Evolutionary conservation across 768 basidiomycete species (phyloP).

Genomic region (Tricholoma terreum): DNA sequence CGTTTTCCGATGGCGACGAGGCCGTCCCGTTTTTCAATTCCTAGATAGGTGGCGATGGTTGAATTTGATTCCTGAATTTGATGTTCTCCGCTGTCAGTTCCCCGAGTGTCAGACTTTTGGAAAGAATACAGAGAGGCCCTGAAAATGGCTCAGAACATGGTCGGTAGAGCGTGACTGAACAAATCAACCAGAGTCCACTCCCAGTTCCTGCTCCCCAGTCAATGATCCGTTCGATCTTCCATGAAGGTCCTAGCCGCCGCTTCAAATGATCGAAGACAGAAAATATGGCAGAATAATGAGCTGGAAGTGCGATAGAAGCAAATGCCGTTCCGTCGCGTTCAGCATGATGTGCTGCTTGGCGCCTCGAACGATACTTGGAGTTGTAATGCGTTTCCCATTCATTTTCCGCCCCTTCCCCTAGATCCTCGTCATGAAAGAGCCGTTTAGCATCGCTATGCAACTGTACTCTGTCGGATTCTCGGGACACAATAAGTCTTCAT

Average conservation of each 20-base stretch:
- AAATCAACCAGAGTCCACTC: slow-evolving; percentile 73
- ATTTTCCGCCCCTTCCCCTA: slow-evolving; percentile 24
- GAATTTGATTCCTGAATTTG: slow-evolving; percentile 45
- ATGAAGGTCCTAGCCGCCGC: slow-evolving; percentile 59
- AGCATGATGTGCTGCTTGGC: slow-evolving; percentile 55
- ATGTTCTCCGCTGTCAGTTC: slow-evolving; percentile 19
- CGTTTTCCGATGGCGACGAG: slow-evolving; percentile 64
- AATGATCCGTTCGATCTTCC: slow-evolving; percentile 57
- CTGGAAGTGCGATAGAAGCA: slow-evolving; percentile 79
- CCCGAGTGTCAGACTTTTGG: slow-evolving; percentile 34
- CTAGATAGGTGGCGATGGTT: slow-evolving; percentile 60
- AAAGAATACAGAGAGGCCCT: slow-evolving; percentile 73
- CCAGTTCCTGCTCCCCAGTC: slow-evolving; percentile 88
- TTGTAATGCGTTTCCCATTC: slow-evolving; percentile 58
- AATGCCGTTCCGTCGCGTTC: slow-evolving; percentile 81
- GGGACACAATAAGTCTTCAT: slow-evolving; percentile 9
- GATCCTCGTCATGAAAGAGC: slow-evolving; percentile 49
- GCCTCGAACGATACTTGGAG: slow-evolving; percentile 55
- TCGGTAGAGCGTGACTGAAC: background rate
- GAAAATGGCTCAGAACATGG: slow-evolving; percentile 10
- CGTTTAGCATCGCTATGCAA: slow-evolving; percentile 71
- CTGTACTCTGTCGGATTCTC: slow-evolving; percentile 61
- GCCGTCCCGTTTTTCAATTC: slow-evolving; percentile 75
- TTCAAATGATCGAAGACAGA: slow-evolving; percentile 71
- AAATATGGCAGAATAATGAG: slow-evolving; percentile 77